phyloP scores from a whole-genome alignment of 345 rosid species.

The Aegle marmelos region DNA sequence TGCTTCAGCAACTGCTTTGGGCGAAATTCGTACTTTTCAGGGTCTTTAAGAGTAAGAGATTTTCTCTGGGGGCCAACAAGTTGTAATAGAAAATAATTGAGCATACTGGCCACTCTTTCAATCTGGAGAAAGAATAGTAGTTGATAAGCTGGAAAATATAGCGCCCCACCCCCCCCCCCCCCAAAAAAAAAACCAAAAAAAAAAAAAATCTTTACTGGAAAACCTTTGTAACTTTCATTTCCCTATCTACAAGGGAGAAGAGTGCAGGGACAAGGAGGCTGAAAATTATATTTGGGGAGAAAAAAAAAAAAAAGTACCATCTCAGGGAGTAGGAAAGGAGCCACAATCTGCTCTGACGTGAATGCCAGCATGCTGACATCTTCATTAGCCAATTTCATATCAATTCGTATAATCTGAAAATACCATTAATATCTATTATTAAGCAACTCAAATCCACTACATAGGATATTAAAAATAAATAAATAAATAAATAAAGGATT shows the following conservation, averaged over 20 bases:
- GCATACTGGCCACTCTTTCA: constrained; percentile 97
- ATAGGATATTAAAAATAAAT: neutral
- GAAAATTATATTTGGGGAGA: neutral
- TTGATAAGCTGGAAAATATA: neutral
- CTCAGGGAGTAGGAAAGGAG: constrained; percentile 98
- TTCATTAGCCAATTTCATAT: constrained; percentile 98
- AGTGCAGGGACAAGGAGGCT: constrained; percentile 1
- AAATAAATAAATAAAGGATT: too few species aligned
- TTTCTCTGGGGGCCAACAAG: constrained; percentile 97
- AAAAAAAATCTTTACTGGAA: neutral
- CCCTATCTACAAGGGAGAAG: neutral
- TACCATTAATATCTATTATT: constrained; percentile 2
- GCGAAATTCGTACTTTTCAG: constrained; percentile 94
- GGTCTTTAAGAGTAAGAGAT: constrained; percentile 86
- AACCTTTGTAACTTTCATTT: neutral
- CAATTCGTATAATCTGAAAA: constrained; percentile 81
- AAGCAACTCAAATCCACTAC: neutral
- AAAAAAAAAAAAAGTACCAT: constrained; percentile 49
- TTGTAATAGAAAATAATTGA: constrained; percentile 91
- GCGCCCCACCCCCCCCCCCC: neutral
- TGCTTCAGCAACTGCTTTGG: constrained; percentile 93
- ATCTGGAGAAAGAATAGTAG: constrained; percentile 45
- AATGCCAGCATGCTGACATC: constrained; percentile 93
- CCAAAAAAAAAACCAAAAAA: neutral
- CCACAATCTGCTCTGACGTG: constrained; percentile 92